A percentile compares a stretch with the other conserved stretches of the same genome.
These are phyloP conservation scores for Ramaria sp. DNA, from an alignment of 768 basidiomycete genomes.

Conservation along the genomic window DNA sequence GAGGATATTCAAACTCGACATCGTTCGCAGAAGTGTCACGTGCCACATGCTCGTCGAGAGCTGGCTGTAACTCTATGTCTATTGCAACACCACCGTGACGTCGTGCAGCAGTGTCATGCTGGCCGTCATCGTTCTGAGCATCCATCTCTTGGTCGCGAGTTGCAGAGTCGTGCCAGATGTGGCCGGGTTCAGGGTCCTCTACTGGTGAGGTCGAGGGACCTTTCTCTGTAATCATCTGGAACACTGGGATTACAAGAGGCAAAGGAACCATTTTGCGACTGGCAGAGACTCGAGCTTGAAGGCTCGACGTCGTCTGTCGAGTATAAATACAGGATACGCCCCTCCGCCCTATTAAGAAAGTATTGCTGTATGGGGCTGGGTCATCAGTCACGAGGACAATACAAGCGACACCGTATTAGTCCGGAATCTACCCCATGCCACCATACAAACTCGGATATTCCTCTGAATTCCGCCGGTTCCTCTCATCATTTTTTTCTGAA, in stretches of 20 bases:
- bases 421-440: no score
- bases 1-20: background rate
- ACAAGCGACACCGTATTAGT: background rate
- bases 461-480: no score
- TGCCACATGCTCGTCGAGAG: background rate
- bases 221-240: conserved; percentile 1
- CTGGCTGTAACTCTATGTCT: background rate
- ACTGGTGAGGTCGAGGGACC: background rate
- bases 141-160: background rate
- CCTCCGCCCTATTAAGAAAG: conserved; percentile 1
- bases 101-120: background rate
- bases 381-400: background rate
- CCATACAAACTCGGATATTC: no score
- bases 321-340: background rate
- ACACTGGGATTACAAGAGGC: background rate
- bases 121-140: background rate
- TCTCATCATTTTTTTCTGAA: no score
- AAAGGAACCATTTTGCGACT: background rate
- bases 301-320: background rate
- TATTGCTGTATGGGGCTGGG: background rate
- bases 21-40: background rate
- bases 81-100: background rate
- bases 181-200: background rate
- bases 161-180: background rate
- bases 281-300: no score